Conservation (phyloP, 1,139 yeast species). For the Kodamaea derodonti region DNA sequence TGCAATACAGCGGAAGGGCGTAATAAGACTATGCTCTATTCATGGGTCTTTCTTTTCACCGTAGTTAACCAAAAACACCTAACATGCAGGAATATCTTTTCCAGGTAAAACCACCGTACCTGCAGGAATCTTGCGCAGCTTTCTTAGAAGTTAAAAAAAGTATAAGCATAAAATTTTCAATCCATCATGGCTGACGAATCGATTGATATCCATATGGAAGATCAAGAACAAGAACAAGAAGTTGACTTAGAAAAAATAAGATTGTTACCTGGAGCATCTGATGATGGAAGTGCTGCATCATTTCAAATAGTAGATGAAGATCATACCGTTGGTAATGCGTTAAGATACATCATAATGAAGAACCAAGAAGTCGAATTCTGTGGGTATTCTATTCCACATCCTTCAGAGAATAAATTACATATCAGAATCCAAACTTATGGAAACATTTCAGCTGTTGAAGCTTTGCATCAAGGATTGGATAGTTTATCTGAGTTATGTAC, state of each 20-base stretch:
- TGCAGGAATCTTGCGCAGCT: no score
- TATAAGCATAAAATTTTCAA: neutral
- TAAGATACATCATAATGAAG: slow-evolving; percentile 92
- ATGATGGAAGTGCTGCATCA: slow-evolving; percentile 93
- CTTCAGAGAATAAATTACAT: slow-evolving; percentile 87
- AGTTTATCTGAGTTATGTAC: slow-evolving; percentile 82
- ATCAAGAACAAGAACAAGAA: slow-evolving; percentile 35
- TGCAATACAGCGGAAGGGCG: no score
- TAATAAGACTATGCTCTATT: no score
- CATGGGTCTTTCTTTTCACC: no score
- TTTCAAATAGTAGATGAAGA: slow-evolving; percentile 92
- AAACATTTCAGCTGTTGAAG: slow-evolving; percentile 83
- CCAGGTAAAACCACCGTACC: neutral
- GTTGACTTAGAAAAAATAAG: slow-evolving; percentile 50
- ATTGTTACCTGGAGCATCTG: slow-evolving; percentile 84
- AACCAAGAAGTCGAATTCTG: slow-evolving; percentile 97
- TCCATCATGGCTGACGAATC: slow-evolving; percentile 19
- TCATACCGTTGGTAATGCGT: slow-evolving; percentile 91
- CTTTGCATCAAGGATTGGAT: slow-evolving; percentile 85
- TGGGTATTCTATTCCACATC: slow-evolving; percentile 98
- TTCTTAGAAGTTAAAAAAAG: no score
- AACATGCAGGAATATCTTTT: no score
- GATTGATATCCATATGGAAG: slow-evolving; percentile 24
- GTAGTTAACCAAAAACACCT: no score
- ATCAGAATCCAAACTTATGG: slow-evolving; percentile 94